Percentiles rank a stretch among this genome's conserved stretches.
Conservation (phyloP, 2,329 filamentous ascomycete species). For the Xylaria arbuscula region DNA sequence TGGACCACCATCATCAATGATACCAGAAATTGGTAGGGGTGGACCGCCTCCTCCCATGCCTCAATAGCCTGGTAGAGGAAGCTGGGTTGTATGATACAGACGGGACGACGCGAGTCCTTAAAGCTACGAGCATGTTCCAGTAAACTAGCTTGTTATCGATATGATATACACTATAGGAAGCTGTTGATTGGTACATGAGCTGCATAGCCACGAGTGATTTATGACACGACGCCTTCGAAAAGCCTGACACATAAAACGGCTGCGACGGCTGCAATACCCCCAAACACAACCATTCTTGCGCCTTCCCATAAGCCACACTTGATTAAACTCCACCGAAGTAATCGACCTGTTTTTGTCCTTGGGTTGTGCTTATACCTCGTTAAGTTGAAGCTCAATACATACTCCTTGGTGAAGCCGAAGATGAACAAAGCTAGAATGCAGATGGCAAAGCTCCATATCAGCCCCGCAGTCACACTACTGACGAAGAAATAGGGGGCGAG, state of each 20-base stretch:
- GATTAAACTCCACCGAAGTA: slow-evolving; percentile 48
- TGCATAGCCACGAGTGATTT: slow-evolving; percentile 14
- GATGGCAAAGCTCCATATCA: slow-evolving; percentile 69
- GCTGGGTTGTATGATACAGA: slow-evolving; percentile 3
- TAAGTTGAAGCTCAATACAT: slow-evolving; percentile 47
- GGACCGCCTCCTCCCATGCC: slow-evolving; percentile 41
- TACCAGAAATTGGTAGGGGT: slow-evolving; percentile 31
- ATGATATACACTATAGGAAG: slow-evolving; percentile 16
- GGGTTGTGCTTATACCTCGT: slow-evolving; percentile 33
- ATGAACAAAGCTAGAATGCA: slow-evolving; percentile 69
- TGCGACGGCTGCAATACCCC: slow-evolving; percentile 66
- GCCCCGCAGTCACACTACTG: slow-evolving; percentile 56
- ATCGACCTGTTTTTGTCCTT: slow-evolving; percentile 51
- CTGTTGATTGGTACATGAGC: slow-evolving; percentile 6
- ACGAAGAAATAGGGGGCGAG: slow-evolving; percentile 76
- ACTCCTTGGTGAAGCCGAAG: slow-evolving; percentile 75
- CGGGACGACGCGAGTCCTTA: neutral
- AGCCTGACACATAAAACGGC: slow-evolving; percentile 65
- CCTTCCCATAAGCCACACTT: slow-evolving; percentile 58
- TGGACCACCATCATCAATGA: slow-evolving; percentile 34
- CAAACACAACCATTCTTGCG: slow-evolving; percentile 67
- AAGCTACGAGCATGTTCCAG: slow-evolving; percentile 1
- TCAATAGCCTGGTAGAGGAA: slow-evolving; percentile 8
- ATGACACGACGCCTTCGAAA: slow-evolving; percentile 52
- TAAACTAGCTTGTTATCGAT: neutral